phyloP scores from a whole-genome alignment of 805 yeast species.

The Ogataea pignaliae region DNA sequence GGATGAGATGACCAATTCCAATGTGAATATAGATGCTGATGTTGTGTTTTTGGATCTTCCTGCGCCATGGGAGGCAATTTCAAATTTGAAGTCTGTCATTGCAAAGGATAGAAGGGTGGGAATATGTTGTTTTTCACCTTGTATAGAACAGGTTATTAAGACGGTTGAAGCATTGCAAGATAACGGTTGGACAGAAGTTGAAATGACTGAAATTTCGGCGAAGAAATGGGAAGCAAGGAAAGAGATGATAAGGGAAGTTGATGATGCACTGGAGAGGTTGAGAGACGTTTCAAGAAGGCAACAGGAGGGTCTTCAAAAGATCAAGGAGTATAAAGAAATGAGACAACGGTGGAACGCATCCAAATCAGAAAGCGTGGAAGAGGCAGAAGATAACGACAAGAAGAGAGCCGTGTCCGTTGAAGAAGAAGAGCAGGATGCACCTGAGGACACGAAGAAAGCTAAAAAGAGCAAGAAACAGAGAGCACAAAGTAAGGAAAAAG shows the following conservation, averaged over 20 bases:
- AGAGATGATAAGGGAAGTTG: constrained; percentile 76
- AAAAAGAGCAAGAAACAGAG: constrained; percentile 5
- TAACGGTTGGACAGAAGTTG: constrained; percentile 79
- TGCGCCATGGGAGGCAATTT: constrained; percentile 95
- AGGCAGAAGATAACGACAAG: constrained; percentile 1
- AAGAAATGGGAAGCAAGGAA: constrained; percentile 83
- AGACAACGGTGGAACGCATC: constrained; percentile 14
- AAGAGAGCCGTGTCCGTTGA: constrained; percentile 16
- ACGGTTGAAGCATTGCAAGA: constrained; percentile 71
- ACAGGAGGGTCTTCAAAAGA: constrained; percentile 57
- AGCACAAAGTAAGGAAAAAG: constrained; percentile 22
- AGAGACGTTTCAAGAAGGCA: constrained; percentile 75
- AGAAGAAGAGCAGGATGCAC: constrained; percentile 18
- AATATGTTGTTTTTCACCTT: constrained; percentile 94
- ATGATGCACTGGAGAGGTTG: constrained; percentile 75
- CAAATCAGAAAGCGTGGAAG: constrained; percentile 14
- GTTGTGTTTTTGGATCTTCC: constrained; percentile 89
- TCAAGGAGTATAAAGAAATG: constrained; percentile 31
- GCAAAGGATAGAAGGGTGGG: constrained; percentile 50
- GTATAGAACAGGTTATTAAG: constrained; percentile 93
- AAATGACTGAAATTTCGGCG: constrained; percentile 88
- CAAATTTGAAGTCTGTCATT: constrained; percentile 59
- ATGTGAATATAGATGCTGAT: constrained; percentile 49
- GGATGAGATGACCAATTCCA: constrained; percentile 21
- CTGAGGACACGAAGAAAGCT: constrained; percentile 9